phyloP scores from a whole-genome alignment of 805 yeast genomes.

The Zygosaccharomyces siamensis region DNA sequence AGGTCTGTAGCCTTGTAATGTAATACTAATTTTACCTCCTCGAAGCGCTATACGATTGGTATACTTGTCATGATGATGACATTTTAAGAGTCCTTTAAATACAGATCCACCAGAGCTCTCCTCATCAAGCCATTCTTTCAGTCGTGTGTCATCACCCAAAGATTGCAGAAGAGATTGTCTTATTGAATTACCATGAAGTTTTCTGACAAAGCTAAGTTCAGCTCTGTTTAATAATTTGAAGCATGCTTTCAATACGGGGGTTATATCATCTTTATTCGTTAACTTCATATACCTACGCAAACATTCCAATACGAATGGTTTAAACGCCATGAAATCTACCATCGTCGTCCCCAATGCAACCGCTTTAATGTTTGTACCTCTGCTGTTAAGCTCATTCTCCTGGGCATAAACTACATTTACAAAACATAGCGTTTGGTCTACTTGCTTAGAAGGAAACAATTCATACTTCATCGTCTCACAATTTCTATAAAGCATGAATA shows the following conservation, averaged over 20 bases:
- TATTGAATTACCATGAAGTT: constrained; percentile 13
- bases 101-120: constrained; percentile 6
- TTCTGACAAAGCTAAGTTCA: constrained; percentile 20
- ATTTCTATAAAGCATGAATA: constrained; percentile 47
- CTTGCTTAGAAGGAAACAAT: constrained; percentile 24
- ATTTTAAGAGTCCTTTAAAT: constrained; percentile 13
- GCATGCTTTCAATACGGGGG: constrained; percentile 19
- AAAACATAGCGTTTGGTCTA: constrained; percentile 43
- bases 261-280: constrained; percentile 8
- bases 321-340: constrained; percentile 50
- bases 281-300: constrained; percentile 37
- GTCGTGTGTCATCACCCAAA: constrained; percentile 15
- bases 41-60: constrained; percentile 22
- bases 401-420: constrained; percentile 53
- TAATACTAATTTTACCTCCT: constrained; percentile 23
- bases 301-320: constrained; percentile 52
- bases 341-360: constrained; percentile 54
- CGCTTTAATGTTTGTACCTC: constrained; percentile 60
- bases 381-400: constrained; percentile 38
- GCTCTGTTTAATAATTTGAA: constrained; percentile 26
- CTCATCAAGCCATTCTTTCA: constrained; percentile 8
- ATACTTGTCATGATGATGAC: constrained; percentile 15
- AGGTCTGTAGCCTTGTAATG: constrained; percentile 33
- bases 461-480: constrained; percentile 16
- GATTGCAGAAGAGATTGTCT: constrained; percentile 25